These are phyloP conservation scores for Phytomonas sp. DNA, from an alignment of 208 protist genomes.

Conservation along the genomic window DNA sequence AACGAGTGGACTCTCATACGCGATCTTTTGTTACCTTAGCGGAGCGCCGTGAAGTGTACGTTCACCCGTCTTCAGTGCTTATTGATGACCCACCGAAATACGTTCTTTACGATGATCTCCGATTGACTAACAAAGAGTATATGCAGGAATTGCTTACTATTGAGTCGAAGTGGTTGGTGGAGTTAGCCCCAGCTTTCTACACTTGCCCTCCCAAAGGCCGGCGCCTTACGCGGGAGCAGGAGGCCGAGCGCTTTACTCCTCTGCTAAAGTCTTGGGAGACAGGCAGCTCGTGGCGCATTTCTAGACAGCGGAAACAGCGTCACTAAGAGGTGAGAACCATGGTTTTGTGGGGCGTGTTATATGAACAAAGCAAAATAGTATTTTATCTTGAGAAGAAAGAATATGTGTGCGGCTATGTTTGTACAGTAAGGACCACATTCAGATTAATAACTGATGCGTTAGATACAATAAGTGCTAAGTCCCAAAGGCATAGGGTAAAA, in stretches of 20 bases:
- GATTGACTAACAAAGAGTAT: constrained; percentile 96
- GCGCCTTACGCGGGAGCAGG: constrained; percentile 68
- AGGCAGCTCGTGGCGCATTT: constrained; percentile 86
- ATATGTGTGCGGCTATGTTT: not conserved
- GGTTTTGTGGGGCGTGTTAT: not conserved
- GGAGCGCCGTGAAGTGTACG: constrained; percentile 84
- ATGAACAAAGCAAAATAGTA: constrained; percentile 12
- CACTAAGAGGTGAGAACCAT: constrained; percentile 8
- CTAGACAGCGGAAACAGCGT: constrained; percentile 47
- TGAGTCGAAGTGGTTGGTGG: constrained; percentile 91
- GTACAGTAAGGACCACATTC: not conserved
- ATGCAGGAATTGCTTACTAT: constrained; percentile 93
- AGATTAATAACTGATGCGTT: not conserved
- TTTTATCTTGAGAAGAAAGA: not conserved
- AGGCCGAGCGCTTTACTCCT: constrained; percentile 75
- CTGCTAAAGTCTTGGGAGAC: constrained; percentile 84
- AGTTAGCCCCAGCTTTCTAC: constrained; percentile 94
- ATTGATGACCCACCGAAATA: constrained; percentile 88
- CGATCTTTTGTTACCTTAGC: constrained; percentile 75
- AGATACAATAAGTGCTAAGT: not conserved
- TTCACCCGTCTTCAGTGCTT: constrained; percentile 82
- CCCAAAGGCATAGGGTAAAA: not conserved
- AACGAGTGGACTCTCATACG: constrained; percentile 73
- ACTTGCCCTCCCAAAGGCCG: constrained; percentile 42
- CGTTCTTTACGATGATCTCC: constrained; percentile 97